These are phyloP conservation scores for Trichoderma citrinoviride DNA, from an alignment of 2,329 filamentous ascomycete genomes.

Conservation along the genomic window DNA sequence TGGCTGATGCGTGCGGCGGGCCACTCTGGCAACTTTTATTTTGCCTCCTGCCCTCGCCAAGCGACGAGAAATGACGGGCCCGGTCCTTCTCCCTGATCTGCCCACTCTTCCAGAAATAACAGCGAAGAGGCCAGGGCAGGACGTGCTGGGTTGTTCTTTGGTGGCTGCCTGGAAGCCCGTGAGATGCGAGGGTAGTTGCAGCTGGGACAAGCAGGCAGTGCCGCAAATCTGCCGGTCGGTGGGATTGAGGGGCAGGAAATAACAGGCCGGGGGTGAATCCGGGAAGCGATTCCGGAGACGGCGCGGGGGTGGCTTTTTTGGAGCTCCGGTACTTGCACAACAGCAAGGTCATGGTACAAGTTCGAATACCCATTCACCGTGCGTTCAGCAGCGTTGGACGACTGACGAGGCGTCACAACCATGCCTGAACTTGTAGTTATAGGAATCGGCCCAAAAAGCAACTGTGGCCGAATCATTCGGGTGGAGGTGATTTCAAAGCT, in stretches of 20 bases:
- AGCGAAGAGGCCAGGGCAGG: background rate
- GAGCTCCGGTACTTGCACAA: background rate
- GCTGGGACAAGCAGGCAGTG: background rate
- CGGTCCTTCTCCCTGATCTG: background rate
- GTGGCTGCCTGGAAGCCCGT: slow-evolving; percentile 9
- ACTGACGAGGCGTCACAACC: no score
- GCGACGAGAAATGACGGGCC: background rate
- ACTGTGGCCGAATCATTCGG: background rate
- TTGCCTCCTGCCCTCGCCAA: background rate
- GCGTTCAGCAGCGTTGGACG: no score
- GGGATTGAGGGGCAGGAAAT: background rate
- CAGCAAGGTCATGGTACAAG: background rate
- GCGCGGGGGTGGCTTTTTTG: slow-evolving; percentile 1
- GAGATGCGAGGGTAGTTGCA: background rate
- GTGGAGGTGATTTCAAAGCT: background rate
- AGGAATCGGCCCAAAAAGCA: background rate
- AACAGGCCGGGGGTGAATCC: background rate
- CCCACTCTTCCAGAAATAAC: background rate
- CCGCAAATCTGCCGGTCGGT: slow-evolving; percentile 8
- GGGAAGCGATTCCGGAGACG: background rate
- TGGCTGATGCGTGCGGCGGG: slow-evolving; percentile 26
- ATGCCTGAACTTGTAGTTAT: background rate
- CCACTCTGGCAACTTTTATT: background rate
- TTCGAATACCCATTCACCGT: background rate
- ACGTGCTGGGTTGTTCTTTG: background rate